Conservation (phyloP, 129 eudicot species). For the Gnaphalium uliginosum region DNA sequence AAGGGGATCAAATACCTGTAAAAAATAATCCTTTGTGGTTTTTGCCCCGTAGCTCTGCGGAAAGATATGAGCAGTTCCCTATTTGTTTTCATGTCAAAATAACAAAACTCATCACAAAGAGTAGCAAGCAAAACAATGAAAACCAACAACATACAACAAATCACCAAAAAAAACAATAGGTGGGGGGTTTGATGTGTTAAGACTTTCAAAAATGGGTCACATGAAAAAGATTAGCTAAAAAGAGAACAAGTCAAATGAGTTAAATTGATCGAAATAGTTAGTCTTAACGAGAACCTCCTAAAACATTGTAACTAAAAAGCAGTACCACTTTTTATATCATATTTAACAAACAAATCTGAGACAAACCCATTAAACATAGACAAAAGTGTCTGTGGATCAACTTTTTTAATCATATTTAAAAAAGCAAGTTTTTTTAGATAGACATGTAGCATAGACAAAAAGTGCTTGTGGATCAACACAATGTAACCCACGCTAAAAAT, state of each 20-base stretch:
- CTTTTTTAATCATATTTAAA: background rate
- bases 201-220: background rate
- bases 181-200: background rate
- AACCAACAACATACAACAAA: background rate
- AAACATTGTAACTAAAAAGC: background rate
- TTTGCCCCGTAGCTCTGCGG: conserved; percentile 85
- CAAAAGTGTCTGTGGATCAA: background rate
- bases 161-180: background rate
- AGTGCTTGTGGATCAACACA: background rate
- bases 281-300: background rate
- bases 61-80: conserved; percentile 92
- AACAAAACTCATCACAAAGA: conserved; percentile 1
- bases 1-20: conserved; percentile 50
- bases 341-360: background rate
- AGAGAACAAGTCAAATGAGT: background rate
- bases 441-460: background rate
- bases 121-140: background rate
- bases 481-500: background rate
- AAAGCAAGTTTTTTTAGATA: background rate
- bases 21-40: conserved; percentile 84
- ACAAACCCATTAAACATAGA: background rate
- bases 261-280: background rate
- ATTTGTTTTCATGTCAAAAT: conserved; percentile 23
- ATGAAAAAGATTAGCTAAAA: background rate
- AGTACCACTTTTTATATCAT: background rate